phyloP scores from a whole-genome alignment of 1,139 yeast genomes.

The Spathaspora jeffriesii region DNA sequence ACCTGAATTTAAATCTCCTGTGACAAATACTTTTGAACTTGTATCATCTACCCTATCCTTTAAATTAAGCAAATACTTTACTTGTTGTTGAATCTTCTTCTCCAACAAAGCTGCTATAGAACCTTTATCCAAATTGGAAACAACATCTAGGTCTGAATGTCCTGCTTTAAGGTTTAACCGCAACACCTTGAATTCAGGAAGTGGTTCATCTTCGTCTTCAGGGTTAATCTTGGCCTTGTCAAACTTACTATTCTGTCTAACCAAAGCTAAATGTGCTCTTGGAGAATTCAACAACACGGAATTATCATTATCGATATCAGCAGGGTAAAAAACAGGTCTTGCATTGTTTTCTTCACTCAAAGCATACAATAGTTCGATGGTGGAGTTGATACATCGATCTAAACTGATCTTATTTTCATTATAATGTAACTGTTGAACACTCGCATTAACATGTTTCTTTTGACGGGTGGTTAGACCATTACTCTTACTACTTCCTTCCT shows the following conservation, averaged over 20 bases:
- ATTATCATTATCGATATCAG: slow-evolving; percentile 33
- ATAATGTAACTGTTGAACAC: slow-evolving; percentile 67
- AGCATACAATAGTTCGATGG: slow-evolving; percentile 54
- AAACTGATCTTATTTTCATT: slow-evolving; percentile 65
- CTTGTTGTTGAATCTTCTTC: slow-evolving; percentile 59
- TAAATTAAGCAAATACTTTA: slow-evolving; percentile 70
- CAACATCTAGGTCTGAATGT: slow-evolving; percentile 41
- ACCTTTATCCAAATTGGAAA: slow-evolving; percentile 58
- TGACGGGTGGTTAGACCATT: slow-evolving; percentile 12
- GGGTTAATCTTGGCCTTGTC: slow-evolving; percentile 28
- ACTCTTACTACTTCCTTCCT: slow-evolving; percentile 12
- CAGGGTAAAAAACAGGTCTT: slow-evolving; percentile 71
- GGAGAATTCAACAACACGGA: slow-evolving; percentile 44
- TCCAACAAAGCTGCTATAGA: slow-evolving; percentile 68
- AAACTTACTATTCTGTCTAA: slow-evolving; percentile 40
- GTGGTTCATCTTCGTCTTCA: slow-evolving; percentile 15
- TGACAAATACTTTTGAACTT: slow-evolving; percentile 89
- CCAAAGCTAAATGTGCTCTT: slow-evolving; percentile 51
- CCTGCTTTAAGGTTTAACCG: slow-evolving; percentile 66
- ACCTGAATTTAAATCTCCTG: slow-evolving; percentile 97
- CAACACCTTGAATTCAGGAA: slow-evolving; percentile 57
- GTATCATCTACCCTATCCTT: slow-evolving; percentile 89
- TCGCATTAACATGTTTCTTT: slow-evolving; percentile 31
- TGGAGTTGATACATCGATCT: slow-evolving; percentile 61
- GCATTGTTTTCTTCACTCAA: slow-evolving; percentile 55